phyloP scores from a whole-genome alignment of 2,329 filamentous ascomycete genomes.

The Hirsutella minnesotensis region DNA sequence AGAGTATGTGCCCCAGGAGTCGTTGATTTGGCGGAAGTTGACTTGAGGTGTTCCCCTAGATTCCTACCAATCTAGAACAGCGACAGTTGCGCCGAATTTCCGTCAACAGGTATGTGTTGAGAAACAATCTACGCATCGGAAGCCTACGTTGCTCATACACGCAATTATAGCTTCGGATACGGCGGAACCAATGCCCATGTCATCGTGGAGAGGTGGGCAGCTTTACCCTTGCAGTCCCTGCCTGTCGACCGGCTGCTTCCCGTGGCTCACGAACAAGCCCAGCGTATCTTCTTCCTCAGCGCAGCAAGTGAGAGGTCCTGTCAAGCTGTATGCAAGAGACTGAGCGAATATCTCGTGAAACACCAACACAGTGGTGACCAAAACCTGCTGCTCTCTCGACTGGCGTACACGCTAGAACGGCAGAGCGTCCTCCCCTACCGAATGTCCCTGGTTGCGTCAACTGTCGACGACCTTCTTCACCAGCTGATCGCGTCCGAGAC shows the following conservation, averaged over 20 bases:
- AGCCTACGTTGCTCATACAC: too few species aligned
- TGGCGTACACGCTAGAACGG: background rate
- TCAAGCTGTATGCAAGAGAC: conserved; percentile 5
- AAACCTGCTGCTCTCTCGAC: background rate
- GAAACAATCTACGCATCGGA: too few species aligned
- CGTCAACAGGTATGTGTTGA: too few species aligned
- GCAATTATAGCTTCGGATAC: too few species aligned
- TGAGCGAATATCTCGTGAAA: conserved; percentile 7
- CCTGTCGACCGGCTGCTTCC: background rate
- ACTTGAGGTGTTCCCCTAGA: too few species aligned
- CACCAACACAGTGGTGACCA: background rate
- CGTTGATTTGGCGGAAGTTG: too few species aligned
- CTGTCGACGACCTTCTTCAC: conserved; percentile 3
- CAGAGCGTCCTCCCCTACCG: background rate
- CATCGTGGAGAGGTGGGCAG: too few species aligned
- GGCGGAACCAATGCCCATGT: too few species aligned
- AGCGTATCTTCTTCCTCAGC: conserved; percentile 9
- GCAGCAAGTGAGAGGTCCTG: conserved; percentile 10
- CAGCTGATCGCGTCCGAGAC: conserved; percentile 2
- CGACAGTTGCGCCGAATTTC: too few species aligned
- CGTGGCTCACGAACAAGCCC: background rate
- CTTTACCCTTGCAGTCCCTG: too few species aligned
- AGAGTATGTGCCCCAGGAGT: too few species aligned
- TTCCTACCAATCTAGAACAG: too few species aligned
- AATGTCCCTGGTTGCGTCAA: conserved; percentile 5